These are phyloP conservation scores for Globisporangium paddicum DNA, from an alignment of 352 stramenopile genomes.

Conservation along the genomic window DNA sequence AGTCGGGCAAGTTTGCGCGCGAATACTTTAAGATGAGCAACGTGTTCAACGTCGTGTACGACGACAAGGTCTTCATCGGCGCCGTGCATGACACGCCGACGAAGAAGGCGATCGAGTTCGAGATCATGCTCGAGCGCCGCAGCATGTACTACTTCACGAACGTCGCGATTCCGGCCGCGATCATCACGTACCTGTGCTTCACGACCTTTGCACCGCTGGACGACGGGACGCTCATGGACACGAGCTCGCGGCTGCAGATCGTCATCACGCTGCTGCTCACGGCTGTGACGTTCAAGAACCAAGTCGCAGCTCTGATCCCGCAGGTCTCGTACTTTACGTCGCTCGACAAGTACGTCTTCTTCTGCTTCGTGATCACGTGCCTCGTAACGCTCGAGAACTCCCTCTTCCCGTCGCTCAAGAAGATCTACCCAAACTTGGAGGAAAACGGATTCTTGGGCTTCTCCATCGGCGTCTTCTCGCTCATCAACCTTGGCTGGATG, in stretches of 20 bases:
- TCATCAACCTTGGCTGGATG: conserved; percentile 24
- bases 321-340: conserved; percentile 62
- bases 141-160: conserved; percentile 56
- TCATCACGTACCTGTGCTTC: conserved; percentile 14
- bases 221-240: conserved; percentile 14
- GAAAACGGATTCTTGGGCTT: conserved; percentile 15
- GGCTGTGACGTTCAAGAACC: conserved; percentile 57
- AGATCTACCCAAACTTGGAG: not conserved
- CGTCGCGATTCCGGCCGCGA: conserved; percentile 21
- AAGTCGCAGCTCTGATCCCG: conserved; percentile 42
- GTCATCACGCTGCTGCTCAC: conserved; percentile 58
- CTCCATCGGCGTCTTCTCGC: conserved; percentile 19
- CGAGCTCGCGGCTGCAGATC: conserved; percentile 46
- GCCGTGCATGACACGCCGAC: conserved; percentile 26
- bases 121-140: conserved; percentile 51
- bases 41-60: conserved; percentile 44
- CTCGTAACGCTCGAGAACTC: conserved; percentile 54
- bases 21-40: conserved; percentile 53
- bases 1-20: conserved; percentile 40
- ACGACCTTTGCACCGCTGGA: conserved; percentile 4
- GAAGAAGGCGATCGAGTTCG: conserved; percentile 43
- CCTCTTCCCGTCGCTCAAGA: conserved; percentile 30
- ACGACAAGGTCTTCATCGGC: conserved; percentile 48
- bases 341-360: conserved; percentile 29
- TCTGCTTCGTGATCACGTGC: conserved; percentile 55